Conservation (phyloP, 148 eudicot genomes). For the Vaccinium vitisidaea region DNA sequence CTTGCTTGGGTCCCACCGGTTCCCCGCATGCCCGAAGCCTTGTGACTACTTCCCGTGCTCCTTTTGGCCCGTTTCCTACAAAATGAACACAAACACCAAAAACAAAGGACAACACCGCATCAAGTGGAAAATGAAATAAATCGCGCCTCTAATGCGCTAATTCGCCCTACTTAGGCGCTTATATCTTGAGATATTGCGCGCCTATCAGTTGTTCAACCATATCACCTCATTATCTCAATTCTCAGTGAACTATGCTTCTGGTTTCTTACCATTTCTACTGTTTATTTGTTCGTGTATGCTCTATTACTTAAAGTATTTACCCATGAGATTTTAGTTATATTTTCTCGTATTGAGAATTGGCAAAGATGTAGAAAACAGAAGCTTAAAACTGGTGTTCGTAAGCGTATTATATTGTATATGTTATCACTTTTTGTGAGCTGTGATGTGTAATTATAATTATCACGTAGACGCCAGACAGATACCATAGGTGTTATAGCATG, state of each 20-base stretch:
- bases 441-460: not conserved
- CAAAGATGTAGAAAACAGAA: not conserved
- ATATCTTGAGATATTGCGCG: no score
- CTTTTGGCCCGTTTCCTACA: no score
- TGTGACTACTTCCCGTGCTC: no score
- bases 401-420: not conserved
- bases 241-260: not conserved
- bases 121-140: no score
- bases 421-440: not conserved
- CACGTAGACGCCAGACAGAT: not conserved
- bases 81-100: no score
- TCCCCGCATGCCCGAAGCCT: no score
- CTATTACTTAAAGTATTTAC: not conserved
- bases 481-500: not conserved
- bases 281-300: not conserved
- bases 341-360: not conserved
- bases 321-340: not conserved
- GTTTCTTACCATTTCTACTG: not conserved
- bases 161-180: no score
- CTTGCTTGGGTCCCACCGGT: no score
- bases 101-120: no score
- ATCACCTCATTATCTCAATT: not conserved
- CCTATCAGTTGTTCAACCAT: not conserved
- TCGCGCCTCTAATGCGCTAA: no score
- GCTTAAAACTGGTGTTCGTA: not conserved